phyloP scores from a whole-genome alignment of 1,284 basidiomycete species.

The Pseudozyma sp. region DNA sequence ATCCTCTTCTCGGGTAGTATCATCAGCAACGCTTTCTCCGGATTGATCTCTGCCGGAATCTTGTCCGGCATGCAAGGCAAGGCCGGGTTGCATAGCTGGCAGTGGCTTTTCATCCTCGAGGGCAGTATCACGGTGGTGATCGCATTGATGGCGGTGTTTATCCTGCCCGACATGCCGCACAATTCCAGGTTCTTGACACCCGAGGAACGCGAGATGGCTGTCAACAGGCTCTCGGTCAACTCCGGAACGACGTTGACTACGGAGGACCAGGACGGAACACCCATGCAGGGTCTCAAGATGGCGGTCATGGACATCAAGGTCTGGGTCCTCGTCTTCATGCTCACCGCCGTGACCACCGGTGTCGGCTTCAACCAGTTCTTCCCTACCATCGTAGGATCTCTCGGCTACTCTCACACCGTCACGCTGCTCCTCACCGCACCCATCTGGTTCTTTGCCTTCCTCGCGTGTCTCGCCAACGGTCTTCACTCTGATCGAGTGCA shows the following conservation, averaged over 20 bases:
- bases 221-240: conserved; percentile 70
- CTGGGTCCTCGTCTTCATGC: conserved; percentile 53
- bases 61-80: conserved; percentile 43
- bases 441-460: conserved; percentile 58
- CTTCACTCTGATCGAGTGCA: conserved; percentile 51
- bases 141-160: conserved; percentile 30
- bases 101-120: conserved; percentile 64
- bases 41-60: conserved; percentile 55
- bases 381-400: conserved; percentile 60
- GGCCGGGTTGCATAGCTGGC: conserved; percentile 37
- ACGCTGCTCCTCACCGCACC: conserved; percentile 56
- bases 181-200: conserved; percentile 49
- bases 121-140: conserved; percentile 43
- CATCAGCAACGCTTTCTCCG: conserved; percentile 60
- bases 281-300: conserved; percentile 46
- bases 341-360: conserved; percentile 33
- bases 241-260: conserved; percentile 75
- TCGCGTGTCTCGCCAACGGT: conserved; percentile 53
- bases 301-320: conserved; percentile 51
- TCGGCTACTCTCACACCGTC: conserved; percentile 44
- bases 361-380: conserved; percentile 64
- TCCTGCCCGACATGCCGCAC: conserved; percentile 55
- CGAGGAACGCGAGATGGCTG: conserved; percentile 47
- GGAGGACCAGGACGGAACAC: conserved; percentile 71
- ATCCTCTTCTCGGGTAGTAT: conserved; percentile 63